Evolutionary conservation across 352 stramenopile genomes (phyloP), one percentile per base, ranked within the genome.

Genomic region (Globisporangium echinulatum): DNA sequence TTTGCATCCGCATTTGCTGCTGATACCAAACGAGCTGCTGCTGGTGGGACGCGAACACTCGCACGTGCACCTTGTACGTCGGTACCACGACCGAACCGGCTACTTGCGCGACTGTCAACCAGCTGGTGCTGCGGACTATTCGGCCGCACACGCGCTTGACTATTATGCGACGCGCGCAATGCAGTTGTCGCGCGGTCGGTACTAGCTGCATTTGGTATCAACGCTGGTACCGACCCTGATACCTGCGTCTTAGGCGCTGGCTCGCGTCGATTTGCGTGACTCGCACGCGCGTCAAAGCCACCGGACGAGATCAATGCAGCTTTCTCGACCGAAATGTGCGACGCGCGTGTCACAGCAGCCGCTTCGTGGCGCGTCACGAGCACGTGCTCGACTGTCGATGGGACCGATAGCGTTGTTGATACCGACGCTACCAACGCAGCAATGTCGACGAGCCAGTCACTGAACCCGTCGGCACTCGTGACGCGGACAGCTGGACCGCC

Each of bases 401-500:
- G 56, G 15, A 60, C 55, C 6, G 48, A 42, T 1, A 83, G 55
- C 15, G 68, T 58, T 2, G 64, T 48, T 57, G 72, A 19, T 47
- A 65, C 70, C n/a, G 57, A 56, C 3, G 56, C 52, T 4, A 77
- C 52, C 38, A 76, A 51, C 1, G 68, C 61, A 8, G 51, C 48
- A 0, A 88, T 56, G 7, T 87, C 71, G 15, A 89, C 68, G 49
- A 83, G 72, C 64, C 75, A 85, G 19, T 68, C 40, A 13, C 40
- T 33, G 44, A 54, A 62, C 14, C 62, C 8, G 56, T 66, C 42
- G 60, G 52, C 49, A 53, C 68, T 52, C 59, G 65, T 64, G 6
- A 82, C 75, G 56, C 75, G 71, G 54, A 86, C 71, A 9, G 65
- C 62, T 17, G 82, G 82, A 7, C 74, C 75, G 17, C 82, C 82